Percentiles rank a stretch among this genome's conserved stretches.
phyloP scores from a whole-genome alignment of 768 basidiomycete genomes.

The Macrolepiota fuliginosa region DNA sequence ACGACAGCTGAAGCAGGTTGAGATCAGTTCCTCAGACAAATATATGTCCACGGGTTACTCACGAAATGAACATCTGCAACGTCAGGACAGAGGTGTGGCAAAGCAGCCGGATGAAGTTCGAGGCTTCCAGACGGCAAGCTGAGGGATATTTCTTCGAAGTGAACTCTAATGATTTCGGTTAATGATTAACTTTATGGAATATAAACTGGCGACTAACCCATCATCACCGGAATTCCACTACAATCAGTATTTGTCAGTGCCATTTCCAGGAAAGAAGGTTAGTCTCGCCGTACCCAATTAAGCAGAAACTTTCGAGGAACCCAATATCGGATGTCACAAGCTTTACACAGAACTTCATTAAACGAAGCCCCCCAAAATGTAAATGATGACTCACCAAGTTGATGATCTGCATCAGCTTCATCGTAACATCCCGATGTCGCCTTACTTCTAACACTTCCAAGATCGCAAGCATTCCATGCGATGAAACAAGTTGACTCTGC shows the following conservation, averaged over 20 bases:
- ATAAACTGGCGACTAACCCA: conserved; percentile 50
- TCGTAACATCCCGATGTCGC: conserved; percentile 80
- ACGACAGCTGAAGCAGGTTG: conserved; percentile 62
- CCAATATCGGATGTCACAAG: conserved; percentile 73
- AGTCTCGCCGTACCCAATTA: conserved; percentile 62
- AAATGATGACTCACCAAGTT: conserved; percentile 63
- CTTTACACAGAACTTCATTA: conserved; percentile 36
- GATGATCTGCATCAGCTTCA: conserved; percentile 84
- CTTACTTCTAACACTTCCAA: conserved; percentile 90
- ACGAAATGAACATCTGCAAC: conserved; percentile 99
- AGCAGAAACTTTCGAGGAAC: conserved; percentile 91
- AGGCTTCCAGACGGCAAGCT: conserved; percentile 93
- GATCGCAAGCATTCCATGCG: conserved; percentile 94
- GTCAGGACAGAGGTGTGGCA: conserved; percentile 93
- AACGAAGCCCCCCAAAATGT: background rate
- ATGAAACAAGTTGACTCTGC: conserved; percentile 82
- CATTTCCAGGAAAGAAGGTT: background rate
- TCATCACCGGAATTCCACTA: conserved; percentile 94
- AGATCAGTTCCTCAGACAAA: background rate
- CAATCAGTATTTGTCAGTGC: conserved; percentile 5
- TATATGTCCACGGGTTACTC: conserved; percentile 30
- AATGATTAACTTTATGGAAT: background rate
- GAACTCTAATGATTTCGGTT: conserved; percentile 54
- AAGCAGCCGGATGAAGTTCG: conserved; percentile 88
- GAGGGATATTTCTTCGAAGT: conserved; percentile 93